Evolutionary conservation across 2,329 filamentous ascomycete species (phyloP), one percentile per base, ranked within the genome.

Genomic region (Thelonectria blattea): DNA sequence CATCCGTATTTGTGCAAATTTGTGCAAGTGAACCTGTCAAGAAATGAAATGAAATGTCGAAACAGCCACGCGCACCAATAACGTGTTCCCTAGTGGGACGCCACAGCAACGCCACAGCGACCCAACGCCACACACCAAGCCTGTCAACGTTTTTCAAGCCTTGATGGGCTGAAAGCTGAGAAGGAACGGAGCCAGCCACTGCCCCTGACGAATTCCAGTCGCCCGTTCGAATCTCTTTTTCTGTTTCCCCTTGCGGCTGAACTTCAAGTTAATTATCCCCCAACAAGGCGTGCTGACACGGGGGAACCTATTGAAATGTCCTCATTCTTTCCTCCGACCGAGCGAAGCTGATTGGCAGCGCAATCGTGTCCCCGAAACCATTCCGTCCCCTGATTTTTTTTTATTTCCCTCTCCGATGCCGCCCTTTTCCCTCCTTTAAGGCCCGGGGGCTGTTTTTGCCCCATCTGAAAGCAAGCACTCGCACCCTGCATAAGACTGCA

Each of bases 391-490:
- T 30, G 27, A 30, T 3, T 24, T 24, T 24, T n/a, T 24, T 24
- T 24, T 24, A 24, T 24, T 37, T 37, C 12, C 32, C 32, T 14
- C 34, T 43, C 48, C 24, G 30, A 42, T 43, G 24, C 27, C 22
- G 52, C 39, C 43, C 22, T 51, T 47, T 52, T 39, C 42, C 34
- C 24, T 55, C 22, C 27, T 34, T 55, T 53, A 41, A 42, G 24
- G 24, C 51, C n/a, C 46, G 30, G 49, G 58, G 45, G 56, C 48
- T 32, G 30, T 24, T 42, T 32, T 41, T 58, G 50, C 59, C 47
- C 55, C 54, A 24, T 56, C 52, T 41, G 32, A 39, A n/a, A 10
- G 9, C 18, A 22, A 37, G 27, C 15, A 41, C 53, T 15, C 5
- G 41, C 42, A 46, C 30, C n/a, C 22, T 24, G 22, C 6, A 24